Percentiles rank a stretch among this genome's conserved stretches.
Evolutionary conservation across 2,329 filamentous ascomycete genomes (phyloP).

Genomic region (Trichoderma sp.): DNA sequence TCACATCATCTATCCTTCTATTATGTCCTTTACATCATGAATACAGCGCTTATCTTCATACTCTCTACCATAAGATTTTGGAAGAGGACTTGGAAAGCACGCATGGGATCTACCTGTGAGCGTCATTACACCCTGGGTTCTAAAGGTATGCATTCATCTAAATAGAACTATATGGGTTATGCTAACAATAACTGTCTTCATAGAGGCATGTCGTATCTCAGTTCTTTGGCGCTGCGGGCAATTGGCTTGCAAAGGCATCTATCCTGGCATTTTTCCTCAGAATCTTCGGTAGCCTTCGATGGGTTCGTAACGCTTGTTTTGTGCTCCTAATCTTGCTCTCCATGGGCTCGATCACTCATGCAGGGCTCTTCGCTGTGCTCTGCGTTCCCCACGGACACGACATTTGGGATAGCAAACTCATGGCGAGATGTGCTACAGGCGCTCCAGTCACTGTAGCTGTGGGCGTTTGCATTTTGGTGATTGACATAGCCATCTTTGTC

Average conservation of each 20-base stretch:
- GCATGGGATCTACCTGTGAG: conserved; percentile 1
- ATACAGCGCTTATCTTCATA: background rate
- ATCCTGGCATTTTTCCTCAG: background rate
- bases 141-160: background rate
- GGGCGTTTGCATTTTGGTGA: background rate
- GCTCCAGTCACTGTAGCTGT: background rate
- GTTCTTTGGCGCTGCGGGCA: background rate
- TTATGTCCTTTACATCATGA: background rate
- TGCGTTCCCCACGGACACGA: conserved; percentile 3
- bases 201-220: conserved; percentile 4
- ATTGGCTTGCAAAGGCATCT: conserved; percentile 4
- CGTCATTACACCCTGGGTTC: background rate
- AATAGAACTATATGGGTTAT: background rate
- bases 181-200: background rate
- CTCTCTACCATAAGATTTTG: background rate
- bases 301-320: background rate
- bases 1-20: background rate
- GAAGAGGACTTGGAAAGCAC: background rate
- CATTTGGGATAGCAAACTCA: background rate
- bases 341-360: background rate
- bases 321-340: background rate
- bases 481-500: conserved; percentile 2
- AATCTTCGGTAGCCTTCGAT: conserved; percentile 1
- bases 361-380: background rate
- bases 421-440: background rate